Conservation (phyloP, 495 filamentous ascomycete species). For the Daldinia concentrica region DNA sequence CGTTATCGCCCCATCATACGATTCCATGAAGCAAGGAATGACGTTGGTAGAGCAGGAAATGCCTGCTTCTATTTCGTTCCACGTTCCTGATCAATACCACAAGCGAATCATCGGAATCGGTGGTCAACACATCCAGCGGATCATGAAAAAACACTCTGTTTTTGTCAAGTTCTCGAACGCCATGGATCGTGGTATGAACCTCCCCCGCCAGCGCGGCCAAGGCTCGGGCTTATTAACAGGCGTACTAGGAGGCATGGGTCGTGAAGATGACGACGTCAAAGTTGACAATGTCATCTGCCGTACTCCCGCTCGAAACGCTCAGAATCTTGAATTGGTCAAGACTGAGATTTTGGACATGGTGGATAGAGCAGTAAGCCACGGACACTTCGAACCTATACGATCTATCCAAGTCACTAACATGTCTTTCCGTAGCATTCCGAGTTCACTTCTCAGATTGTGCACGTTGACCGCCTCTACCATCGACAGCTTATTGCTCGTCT, state of each 20-base stretch:
- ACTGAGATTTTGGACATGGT: slow-evolving; percentile 99
- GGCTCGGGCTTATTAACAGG: slow-evolving; percentile 30
- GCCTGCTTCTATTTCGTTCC: slow-evolving; percentile 98
- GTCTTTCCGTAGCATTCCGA: slow-evolving; percentile 77
- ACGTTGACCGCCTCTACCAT: slow-evolving; percentile 94
- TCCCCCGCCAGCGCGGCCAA: background rate
- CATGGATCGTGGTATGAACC: slow-evolving; percentile 79
- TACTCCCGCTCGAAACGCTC: slow-evolving; percentile 94
- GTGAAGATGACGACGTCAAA: slow-evolving; percentile 96
- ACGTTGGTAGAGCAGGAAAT: slow-evolving; percentile 97
- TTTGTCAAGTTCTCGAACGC: slow-evolving; percentile 99
- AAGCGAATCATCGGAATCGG: slow-evolving; percentile 99
- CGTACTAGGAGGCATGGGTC: slow-evolving; percentile 76
- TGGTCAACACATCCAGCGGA: slow-evolving; percentile 97
- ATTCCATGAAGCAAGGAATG: slow-evolving; percentile 89
- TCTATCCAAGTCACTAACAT: background rate
- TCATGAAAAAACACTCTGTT: slow-evolving; percentile 99
- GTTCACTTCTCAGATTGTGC: slow-evolving; percentile 90
- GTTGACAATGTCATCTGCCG: slow-evolving; percentile 99
- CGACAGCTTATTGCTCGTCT: slow-evolving; percentile 90
- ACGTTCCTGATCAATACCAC: slow-evolving; percentile 99
- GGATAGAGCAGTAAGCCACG: slow-evolving; percentile 78
- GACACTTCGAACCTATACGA: background rate
- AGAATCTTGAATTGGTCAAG: slow-evolving; percentile 96
- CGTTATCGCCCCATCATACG: slow-evolving; percentile 88